Evolutionary conservation across 768 basidiomycete species (phyloP).

Genomic region (Daedalea quercina): DNA sequence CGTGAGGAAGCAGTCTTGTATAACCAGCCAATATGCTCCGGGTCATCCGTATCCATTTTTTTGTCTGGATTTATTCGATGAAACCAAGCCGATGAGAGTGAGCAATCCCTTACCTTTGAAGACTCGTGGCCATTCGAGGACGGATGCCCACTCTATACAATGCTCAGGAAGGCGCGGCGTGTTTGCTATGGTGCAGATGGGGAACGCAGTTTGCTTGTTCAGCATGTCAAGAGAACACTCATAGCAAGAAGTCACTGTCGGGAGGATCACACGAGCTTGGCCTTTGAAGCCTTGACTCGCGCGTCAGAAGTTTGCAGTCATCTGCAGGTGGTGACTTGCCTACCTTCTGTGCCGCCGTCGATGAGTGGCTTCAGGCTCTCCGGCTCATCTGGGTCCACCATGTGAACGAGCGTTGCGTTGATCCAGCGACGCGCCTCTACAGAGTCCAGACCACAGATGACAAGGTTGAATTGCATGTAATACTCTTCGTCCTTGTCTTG

Average conservation of each 20-base stretch:
- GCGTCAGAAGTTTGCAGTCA: background rate
- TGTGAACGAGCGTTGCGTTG: constrained; percentile 92
- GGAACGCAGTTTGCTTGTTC: constrained; percentile 94
- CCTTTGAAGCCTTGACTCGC: constrained; percentile 82
- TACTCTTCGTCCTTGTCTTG: constrained; percentile 96
- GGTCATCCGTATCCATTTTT: constrained; percentile 96
- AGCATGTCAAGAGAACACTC: constrained; percentile 98
- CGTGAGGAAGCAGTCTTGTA: constrained; percentile 75
- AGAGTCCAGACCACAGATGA: constrained; percentile 96
- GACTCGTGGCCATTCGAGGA: constrained; percentile 95
- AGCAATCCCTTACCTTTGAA: constrained; percentile 58
- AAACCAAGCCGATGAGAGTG: background rate
- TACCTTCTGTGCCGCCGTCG: constrained; percentile 98
- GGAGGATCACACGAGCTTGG: constrained; percentile 94
- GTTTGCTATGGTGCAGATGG: constrained; percentile 98
- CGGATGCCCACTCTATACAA: constrained; percentile 99
- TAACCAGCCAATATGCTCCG: constrained; percentile 94
- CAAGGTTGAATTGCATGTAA: constrained; percentile 93
- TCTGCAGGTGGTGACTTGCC: background rate
- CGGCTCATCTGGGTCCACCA: constrained; percentile 89
- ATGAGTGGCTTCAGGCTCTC: constrained; percentile 95
- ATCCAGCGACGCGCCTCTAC: constrained; percentile 98
- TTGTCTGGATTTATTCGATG: constrained; percentile 52
- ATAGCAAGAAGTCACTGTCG: constrained; percentile 92
- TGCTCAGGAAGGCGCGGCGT: constrained; percentile 97